Percentiles rank a stretch among this genome's conserved stretches.
Evolutionary conservation across 768 basidiomycete species (phyloP).

Genomic region (Tremella fuciformis): DNA sequence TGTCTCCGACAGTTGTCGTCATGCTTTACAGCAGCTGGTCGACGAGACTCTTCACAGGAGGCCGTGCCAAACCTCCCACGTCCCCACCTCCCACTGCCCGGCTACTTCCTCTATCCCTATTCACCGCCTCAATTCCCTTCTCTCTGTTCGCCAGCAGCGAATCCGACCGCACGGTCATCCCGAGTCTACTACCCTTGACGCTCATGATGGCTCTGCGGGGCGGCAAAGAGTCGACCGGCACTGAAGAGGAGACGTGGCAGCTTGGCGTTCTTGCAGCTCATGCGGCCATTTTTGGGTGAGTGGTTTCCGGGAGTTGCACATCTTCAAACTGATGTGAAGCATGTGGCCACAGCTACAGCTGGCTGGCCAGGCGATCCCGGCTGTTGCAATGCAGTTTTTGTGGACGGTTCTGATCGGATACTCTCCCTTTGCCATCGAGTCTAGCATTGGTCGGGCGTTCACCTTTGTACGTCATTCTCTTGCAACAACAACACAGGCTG

Average conservation of each 20-base stretch:
- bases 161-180: slow-evolving; percentile 86
- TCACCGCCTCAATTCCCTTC: slow-evolving; percentile 82
- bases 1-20: slow-evolving; percentile 55
- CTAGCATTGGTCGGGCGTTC: slow-evolving; percentile 6
- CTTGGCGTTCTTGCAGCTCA: slow-evolving; percentile 76
- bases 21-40: slow-evolving; percentile 39
- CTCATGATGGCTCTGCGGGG: slow-evolving; percentile 59
- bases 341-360: slow-evolving; percentile 87
- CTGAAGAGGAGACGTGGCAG: slow-evolving; percentile 61
- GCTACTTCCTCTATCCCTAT: slow-evolving; percentile 74
- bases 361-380: slow-evolving; percentile 74
- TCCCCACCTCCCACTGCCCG: slow-evolving; percentile 60
- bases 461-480: slow-evolving; percentile 14
- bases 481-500: background rate
- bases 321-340: slow-evolving; percentile 54
- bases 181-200: slow-evolving; percentile 80
- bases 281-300: slow-evolving; percentile 67
- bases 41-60: background rate
- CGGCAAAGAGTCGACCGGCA: slow-evolving; percentile 19
- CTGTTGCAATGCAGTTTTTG: slow-evolving; percentile 63
- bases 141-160: slow-evolving; percentile 96
- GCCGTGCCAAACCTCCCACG: slow-evolving; percentile 10
- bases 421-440: slow-evolving; percentile 21
- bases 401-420: slow-evolving; percentile 80
- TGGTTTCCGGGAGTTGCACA: background rate